Base-by-base conservation (phyloP, 2,329 filamentous ascomycete genomes). In the Pseudogymnoascus sp. region DNA sequence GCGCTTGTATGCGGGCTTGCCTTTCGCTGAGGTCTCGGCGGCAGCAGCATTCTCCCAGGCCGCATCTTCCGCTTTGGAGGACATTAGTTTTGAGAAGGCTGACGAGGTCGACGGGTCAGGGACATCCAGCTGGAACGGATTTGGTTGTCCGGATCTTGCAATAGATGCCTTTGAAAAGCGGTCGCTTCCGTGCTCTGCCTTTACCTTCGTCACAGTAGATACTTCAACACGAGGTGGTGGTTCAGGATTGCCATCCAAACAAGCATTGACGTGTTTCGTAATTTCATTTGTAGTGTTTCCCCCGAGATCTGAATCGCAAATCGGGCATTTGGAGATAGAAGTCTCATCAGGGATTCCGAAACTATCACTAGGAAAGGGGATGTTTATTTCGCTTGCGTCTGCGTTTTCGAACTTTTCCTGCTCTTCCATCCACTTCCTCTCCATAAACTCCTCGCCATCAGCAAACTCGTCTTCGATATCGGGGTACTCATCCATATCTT, bases 11-110 rank as follows among this genome's bases (percentile, higher is more conserved):
- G 92, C 88, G 16, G 89, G 90, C 71, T 91, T 94, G 21, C 94
- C 93, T 41, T 91, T 83, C 2, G 92, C 87, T 1, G 89, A 83
- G 29, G 83, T 78, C 72, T 96, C 92, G 1, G 89, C 81, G 1
- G 91, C 89, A 0, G 93, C 92, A 11, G 94, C 94, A 37, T 84
- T 85, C 0, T 89, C 87, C 94, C 94, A 99, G 0, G 94, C 94
- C 1, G 86, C 82, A 72, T 96, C 89, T 77, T 99, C 94, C 4
- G 89, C 90, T 69, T 96, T 92, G 5, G 86, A 86, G 6, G 92
- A 90, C 94, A 99, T 99, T 63, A 99, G 80, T 71, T 90, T 94
- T 2, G 89, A 88, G 70, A 99, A 99, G 0, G 93, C 94, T 43
- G 77, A 65, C 61, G 77, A 65, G 61, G 71, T 67, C 62, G 72